Conservation (phyloP, 2,329 filamentous ascomycete genomes). For the Microdochium nivale region DNA sequence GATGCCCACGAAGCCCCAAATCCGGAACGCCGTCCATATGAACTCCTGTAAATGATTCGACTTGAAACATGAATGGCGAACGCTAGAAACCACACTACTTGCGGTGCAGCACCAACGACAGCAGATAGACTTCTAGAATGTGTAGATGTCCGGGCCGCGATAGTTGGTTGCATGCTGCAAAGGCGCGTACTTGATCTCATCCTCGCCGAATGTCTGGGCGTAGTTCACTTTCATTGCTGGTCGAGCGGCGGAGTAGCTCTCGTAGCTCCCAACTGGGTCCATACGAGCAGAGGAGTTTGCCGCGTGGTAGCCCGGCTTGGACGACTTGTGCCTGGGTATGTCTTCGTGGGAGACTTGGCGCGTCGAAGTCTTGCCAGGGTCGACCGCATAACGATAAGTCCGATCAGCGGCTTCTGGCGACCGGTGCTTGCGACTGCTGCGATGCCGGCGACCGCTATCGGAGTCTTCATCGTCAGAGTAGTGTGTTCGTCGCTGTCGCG, state of each 20-base stretch:
- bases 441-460: slow-evolving; percentile 9
- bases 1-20: no score
- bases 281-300: slow-evolving; percentile 13
- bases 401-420: slow-evolving; percentile 13
- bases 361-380: slow-evolving; percentile 1
- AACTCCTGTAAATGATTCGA: no score
- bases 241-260: slow-evolving; percentile 9
- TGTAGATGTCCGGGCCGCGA: slow-evolving; percentile 5
- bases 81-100: no score
- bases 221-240: slow-evolving; percentile 10
- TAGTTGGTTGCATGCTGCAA: slow-evolving; percentile 5
- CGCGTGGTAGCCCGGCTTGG: slow-evolving; percentile 6
- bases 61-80: no score
- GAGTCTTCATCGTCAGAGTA: slow-evolving; percentile 14
- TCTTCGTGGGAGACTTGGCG: not conserved
- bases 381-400: not conserved
- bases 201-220: slow-evolving; percentile 1
- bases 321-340: not conserved
- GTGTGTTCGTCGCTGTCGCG: slow-evolving; percentile 7
- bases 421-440: slow-evolving; percentile 11
- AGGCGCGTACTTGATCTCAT: slow-evolving; percentile 11
- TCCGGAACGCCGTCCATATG: no score
- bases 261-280: slow-evolving; percentile 6
- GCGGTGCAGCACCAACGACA: not conserved
- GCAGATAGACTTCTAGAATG: slow-evolving; percentile 2